Conservation (phyloP, 352 stramenopile genomes). For the Globisporangium spiculum region DNA sequence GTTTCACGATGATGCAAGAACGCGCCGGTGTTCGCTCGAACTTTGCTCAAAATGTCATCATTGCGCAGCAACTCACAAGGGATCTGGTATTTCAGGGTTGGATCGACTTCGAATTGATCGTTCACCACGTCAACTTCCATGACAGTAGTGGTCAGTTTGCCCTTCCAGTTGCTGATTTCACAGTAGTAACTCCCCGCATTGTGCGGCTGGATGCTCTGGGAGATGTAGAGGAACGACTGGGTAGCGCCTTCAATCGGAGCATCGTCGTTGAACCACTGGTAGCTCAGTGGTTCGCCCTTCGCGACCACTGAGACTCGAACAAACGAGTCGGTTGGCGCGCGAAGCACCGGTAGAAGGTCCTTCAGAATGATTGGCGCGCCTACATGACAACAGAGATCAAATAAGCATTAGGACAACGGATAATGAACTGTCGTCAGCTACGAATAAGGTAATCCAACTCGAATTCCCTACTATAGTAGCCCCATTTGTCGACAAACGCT, state of each 20-base stretch:
- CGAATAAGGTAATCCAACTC: neutral
- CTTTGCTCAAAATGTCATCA: constrained; percentile 26
- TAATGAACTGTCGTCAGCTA: neutral
- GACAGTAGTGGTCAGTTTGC: constrained; percentile 23
- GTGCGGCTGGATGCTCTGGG: constrained; percentile 46
- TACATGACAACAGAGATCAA: constrained; percentile 7
- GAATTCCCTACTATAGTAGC: constrained; percentile 38
- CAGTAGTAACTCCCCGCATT: constrained; percentile 64
- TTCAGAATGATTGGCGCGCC: constrained; percentile 39
- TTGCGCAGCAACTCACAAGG: constrained; percentile 16
- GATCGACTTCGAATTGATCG: constrained; percentile 36
- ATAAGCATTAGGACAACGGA: neutral
- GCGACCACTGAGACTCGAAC: constrained; percentile 43
- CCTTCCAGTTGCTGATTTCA: constrained; percentile 54
- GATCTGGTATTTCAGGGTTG: constrained; percentile 38
- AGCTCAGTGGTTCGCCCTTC: constrained; percentile 64
- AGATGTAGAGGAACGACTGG: constrained; percentile 45
- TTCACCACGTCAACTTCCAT: constrained; percentile 50
- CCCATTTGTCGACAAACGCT: constrained; percentile 60
- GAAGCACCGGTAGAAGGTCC: constrained; percentile 36
- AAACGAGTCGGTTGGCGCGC: constrained; percentile 46
- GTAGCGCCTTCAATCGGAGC: constrained; percentile 35
- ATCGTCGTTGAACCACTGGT: constrained; percentile 58
- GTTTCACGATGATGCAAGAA: constrained; percentile 25
- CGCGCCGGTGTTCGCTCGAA: constrained; percentile 38